These are phyloP conservation scores for Penicillium corylophilum DNA, from an alignment of 2,329 filamentous ascomycete genomes.

Conservation along the genomic window DNA sequence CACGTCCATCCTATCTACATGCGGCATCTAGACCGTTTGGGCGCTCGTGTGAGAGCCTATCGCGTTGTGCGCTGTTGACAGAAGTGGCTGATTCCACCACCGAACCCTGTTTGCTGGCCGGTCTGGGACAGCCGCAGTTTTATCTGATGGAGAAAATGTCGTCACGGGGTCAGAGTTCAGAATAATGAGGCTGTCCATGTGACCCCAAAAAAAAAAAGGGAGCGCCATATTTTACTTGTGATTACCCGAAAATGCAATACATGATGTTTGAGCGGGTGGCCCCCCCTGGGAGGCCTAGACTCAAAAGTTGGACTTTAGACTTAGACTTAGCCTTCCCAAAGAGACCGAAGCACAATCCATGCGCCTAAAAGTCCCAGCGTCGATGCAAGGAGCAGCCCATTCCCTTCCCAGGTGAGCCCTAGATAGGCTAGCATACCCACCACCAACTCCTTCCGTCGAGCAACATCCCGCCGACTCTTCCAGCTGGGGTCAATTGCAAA, in stretches of 20 bases:
- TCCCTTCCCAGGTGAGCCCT: slow-evolving; percentile 48
- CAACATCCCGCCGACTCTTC: slow-evolving; percentile 53
- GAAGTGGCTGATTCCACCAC: not conserved
- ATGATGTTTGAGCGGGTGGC: not conserved
- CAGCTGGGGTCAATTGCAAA: slow-evolving; percentile 60
- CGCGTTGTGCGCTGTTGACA: not conserved
- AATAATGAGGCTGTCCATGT: not conserved
- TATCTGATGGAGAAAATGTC: slow-evolving; percentile 2
- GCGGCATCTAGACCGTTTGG: slow-evolving; percentile 17
- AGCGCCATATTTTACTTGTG: too few relatives aligned
- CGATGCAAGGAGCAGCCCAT: slow-evolving; percentile 41
- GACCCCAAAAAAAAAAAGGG: not conserved
- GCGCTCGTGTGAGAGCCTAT: slow-evolving; percentile 20
- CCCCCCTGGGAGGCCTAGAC: not conserved
- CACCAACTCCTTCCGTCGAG: slow-evolving; percentile 58
- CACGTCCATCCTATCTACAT: not conserved
- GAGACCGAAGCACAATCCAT: slow-evolving; percentile 43
- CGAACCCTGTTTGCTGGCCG: not conserved
- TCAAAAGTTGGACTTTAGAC: slow-evolving; percentile 11
- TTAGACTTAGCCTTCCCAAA: slow-evolving; percentile 24
- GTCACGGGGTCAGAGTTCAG: not conserved
- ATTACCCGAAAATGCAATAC: not conserved
- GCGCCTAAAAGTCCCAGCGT: slow-evolving; percentile 39
- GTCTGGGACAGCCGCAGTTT: slow-evolving; percentile 1
- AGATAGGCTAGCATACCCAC: slow-evolving; percentile 61